Evolutionary conservation across 495 filamentous ascomycete species (phyloP).

Genomic region (Gamarada debralockiae): DNA sequence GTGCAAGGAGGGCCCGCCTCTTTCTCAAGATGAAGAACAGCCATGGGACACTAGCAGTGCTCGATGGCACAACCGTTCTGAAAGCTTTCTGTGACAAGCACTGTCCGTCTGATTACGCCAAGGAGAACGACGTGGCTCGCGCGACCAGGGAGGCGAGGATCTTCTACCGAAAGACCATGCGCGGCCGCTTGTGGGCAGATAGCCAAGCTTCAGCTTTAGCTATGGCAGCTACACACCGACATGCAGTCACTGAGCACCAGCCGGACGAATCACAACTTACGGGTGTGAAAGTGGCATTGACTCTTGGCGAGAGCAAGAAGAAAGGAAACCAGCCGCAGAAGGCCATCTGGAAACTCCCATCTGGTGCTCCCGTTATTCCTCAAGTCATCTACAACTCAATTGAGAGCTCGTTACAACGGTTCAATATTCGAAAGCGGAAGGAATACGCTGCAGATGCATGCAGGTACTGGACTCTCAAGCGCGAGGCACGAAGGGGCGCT

Average conservation of each 20-base stretch:
- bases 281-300: constrained; percentile 49
- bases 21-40: constrained; percentile 96
- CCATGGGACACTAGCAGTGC: constrained; percentile 70
- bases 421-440: constrained; percentile 77
- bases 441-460: constrained; percentile 90
- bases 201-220: constrained; percentile 84
- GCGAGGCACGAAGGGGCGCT: constrained; percentile 87
- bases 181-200: constrained; percentile 82
- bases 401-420: constrained; percentile 72
- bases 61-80: constrained; percentile 77
- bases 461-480: constrained; percentile 96
- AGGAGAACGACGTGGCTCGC: constrained; percentile 68
- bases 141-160: constrained; percentile 51
- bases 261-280: constrained; percentile 53
- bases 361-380: constrained; percentile 91
- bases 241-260: constrained; percentile 54
- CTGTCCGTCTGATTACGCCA: constrained; percentile 82
- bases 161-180: constrained; percentile 86
- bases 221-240: constrained; percentile 60
- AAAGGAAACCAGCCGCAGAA: constrained; percentile 62
- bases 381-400: constrained; percentile 77
- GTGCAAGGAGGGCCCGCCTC: constrained; percentile 80
- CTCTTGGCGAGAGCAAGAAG: constrained; percentile 71
- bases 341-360: constrained; percentile 87
- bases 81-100: constrained; percentile 98